Evolutionary conservation across 139 green algal species (phyloP).

Genomic region (Limnomonas spitsbergensis): DNA sequence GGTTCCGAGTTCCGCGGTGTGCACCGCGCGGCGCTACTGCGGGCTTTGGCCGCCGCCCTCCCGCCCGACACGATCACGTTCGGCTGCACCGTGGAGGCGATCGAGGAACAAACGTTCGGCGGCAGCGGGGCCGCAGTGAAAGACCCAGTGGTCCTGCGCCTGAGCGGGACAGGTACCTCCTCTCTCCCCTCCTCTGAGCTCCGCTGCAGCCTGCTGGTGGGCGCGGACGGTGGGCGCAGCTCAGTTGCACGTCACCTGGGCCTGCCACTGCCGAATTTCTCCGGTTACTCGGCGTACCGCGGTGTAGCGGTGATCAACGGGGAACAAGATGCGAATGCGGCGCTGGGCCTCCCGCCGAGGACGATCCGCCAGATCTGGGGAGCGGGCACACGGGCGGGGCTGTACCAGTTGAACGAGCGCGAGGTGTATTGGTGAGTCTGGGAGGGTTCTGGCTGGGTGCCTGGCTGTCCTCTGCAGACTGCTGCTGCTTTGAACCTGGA

Average conservation of each 20-base stretch:
- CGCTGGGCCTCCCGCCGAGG: conserved; percentile 21
- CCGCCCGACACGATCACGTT: conserved; percentile 38
- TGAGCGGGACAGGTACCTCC: neutral
- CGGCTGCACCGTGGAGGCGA: conserved; percentile 20
- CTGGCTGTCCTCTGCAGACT: too few species aligned
- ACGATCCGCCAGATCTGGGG: conserved; percentile 46
- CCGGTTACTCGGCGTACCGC: conserved; percentile 26
- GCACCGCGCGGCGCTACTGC: conserved; percentile 1
- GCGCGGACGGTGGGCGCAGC: conserved; percentile 24
- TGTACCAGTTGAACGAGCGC: conserved; percentile 62
- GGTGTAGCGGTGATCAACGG: conserved; percentile 38
- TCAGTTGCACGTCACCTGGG: conserved; percentile 20
- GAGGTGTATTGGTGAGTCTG: conserved; percentile 53
- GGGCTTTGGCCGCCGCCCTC: conserved; percentile 39
- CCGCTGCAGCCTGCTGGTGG: conserved; percentile 4
- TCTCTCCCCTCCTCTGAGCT: neutral
- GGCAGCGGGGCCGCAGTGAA: too few species aligned
- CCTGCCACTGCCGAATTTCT: conserved; percentile 17
- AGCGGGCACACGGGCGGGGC: conserved; percentile 54
- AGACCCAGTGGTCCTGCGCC: too few species aligned
- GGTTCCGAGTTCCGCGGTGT: conserved; percentile 67
- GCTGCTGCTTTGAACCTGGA: too few species aligned
- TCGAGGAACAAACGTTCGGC: neutral
- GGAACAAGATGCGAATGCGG: neutral
- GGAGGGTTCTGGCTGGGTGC: too few species aligned